Base-by-base conservation (phyloP, 2,329 filamentous ascomycete genomes). In the Paradendryphiella salina region DNA sequence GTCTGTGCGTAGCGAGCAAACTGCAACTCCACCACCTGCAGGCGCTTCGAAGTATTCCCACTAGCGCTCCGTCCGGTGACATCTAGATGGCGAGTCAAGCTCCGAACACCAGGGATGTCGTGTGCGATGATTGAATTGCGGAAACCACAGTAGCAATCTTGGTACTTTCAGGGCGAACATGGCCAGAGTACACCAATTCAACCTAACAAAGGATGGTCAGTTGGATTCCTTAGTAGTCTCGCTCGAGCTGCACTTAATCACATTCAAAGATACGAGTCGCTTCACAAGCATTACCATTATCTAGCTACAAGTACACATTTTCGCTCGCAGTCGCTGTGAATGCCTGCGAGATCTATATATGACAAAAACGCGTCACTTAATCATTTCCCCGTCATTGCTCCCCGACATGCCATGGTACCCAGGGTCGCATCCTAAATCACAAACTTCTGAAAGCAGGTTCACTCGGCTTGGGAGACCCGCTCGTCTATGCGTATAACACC, bases 401-500 rank as follows among this genome's bases (percentile, higher is more conserved):
- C 61, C 37, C 57, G 46, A 57, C 50, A 58, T 58, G 59, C 64
- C 50, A 58, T 58, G 45, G 51, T 62, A 57, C 43, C 49, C 50
- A 54, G 26, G 31, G 46, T 38, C 34, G 42, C 43, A 45, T 52
- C 35, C 47, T 43, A 51, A 56, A 61, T 37, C 47, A 46, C 44
- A 35, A 34, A 51, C 54, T 26, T 46, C 26, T 28, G 29, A 52
- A 54, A 56, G 39, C 50, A 54, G 49, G 52, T 54, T 56, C 47
- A 53, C 53, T 54, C 54, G 49, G 59, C 54, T 52, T 54, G 46
- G 52, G 59, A 61, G 48, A 50, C 57, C 61, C 56, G 61, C 61
- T 64, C 63, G 63, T 70, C 69, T 72, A 71, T 69, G 61, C 60
- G 60, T 61, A 59, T 60, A 43, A 69, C 64, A 67, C 62, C 60